Evolutionary conservation across 306 rosid genomes (phyloP).

Genomic region (Sophora flavescens): DNA sequence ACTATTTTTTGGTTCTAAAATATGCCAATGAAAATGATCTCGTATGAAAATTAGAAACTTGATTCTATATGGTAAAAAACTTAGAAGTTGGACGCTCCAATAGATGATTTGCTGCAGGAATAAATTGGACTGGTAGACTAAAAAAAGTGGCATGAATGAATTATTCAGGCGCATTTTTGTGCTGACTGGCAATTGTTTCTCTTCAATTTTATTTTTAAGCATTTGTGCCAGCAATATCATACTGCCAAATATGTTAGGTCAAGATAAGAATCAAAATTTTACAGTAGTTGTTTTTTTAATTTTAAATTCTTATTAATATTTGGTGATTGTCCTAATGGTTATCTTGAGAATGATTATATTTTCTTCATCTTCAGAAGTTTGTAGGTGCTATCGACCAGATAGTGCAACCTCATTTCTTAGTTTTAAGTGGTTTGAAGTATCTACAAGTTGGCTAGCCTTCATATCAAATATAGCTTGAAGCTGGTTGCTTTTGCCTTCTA

Average conservation of each 20-base stretch:
- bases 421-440: neutral
- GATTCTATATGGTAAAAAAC: neutral
- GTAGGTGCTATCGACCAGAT: neutral
- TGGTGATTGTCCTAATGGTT: neutral
- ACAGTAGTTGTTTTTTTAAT: too few species aligned
- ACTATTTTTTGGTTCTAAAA: neutral
- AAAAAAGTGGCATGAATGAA: too few species aligned
- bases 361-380: neutral
- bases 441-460: neutral
- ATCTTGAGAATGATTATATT: neutral
- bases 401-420: neutral
- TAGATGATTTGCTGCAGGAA: conserved; percentile 6
- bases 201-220: neutral
- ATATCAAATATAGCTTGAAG: too few species aligned
- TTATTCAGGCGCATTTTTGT: neutral
- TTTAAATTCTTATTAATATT: neutral
- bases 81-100: conserved; percentile 6
- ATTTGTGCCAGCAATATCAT: neutral
- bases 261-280: neutral
- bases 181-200: neutral
- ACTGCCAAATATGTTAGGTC: neutral
- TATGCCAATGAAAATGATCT: conserved; percentile 13
- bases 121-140: neutral
- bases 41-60: neutral
- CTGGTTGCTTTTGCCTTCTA: too few species aligned